These are phyloP conservation scores for Blastobotrys americana DNA, from an alignment of 805 yeast genomes.

Conservation along the genomic window DNA sequence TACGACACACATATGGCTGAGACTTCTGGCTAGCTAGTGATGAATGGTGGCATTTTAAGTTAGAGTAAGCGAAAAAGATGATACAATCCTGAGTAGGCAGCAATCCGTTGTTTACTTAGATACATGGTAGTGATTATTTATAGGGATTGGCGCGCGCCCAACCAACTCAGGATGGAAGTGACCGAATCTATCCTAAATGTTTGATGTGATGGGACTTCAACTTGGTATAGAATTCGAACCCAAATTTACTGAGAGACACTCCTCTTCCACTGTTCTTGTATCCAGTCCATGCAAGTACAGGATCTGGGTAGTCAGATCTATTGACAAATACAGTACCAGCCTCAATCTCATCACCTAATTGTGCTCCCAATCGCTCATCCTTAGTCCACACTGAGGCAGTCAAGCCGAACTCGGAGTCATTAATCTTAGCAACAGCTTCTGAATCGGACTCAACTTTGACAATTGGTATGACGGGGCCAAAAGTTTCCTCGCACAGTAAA, in stretches of 20 bases:
- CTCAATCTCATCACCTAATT: constrained; percentile 48
- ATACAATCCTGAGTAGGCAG: too few relatives aligned
- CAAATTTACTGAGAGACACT: constrained; percentile 60
- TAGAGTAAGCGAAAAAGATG: too few relatives aligned
- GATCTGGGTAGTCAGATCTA: constrained; percentile 57
- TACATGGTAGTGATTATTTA: too few relatives aligned
- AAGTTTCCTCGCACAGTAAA: constrained; percentile 75
- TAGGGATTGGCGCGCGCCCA: too few relatives aligned
- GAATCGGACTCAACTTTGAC: constrained; percentile 65
- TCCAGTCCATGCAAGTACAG: constrained; percentile 67
- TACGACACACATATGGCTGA: too few relatives aligned
- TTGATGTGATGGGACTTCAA: constrained; percentile 31
- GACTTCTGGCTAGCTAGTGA: too few relatives aligned
- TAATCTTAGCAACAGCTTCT: constrained; percentile 67
- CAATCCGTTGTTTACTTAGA: too few relatives aligned
- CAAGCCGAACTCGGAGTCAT: constrained; percentile 72
- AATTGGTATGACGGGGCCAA: constrained; percentile 81
- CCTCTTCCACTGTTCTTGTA: constrained; percentile 68
- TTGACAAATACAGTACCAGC: constrained; percentile 64
- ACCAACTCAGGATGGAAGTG: too few relatives aligned
- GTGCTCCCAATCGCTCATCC: constrained; percentile 61
- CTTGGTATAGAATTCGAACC: constrained; percentile 38
- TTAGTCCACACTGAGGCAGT: constrained; percentile 84
- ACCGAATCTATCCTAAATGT: constrained; percentile 8
- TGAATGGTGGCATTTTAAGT: too few relatives aligned